Evolutionary conservation across 768 basidiomycete genomes (phyloP), one percentile per base, ranked within the genome.

Genomic region (Cytidiella melzeri): DNA sequence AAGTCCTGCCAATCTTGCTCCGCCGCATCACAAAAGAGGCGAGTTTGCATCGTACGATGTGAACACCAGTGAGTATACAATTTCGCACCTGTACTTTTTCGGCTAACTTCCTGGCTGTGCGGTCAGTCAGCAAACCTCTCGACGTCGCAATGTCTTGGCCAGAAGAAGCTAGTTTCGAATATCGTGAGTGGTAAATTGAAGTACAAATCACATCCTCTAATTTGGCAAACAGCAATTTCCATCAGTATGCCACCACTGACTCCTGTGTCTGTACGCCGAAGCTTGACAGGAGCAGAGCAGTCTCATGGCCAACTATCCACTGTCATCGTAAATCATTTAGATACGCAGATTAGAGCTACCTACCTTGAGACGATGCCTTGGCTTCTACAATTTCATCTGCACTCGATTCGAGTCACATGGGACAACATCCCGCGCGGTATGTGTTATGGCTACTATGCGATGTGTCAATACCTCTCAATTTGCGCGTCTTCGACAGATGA

Each of bases 331-430:
- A 96, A 95, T 60, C 73, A 79, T 52, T 69, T 69, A 34, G 54
- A 67, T 18, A 61, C 66, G 4, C 55, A 71, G 1, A 55, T 80
- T 19, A 64, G 70, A 18, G 73, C 84, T 0, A 64, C 84, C 7
- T 96, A 94, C 65, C 76, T 93, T 39, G 96, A 98, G 67, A 87
- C 87, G 1, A 84, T 94, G 76, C 96, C 95, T 3, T 95, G 93
- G 83, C 83, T 92, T 59, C 73, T 97, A 30, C 86, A 91, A 50
- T 83, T 90, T 42, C 92, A 87, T 70, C 70, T 95, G 54, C 87
- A 92, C 66, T 92, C 92, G 5, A 67, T 95, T 45, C 64, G 68
- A 18, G 67, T 81, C 1, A 62, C 67, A 20, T 62, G 81, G 11
- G 67, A 80, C 43, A 80, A 77, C 5, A 57, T 63, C 10, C 45